Evolutionary conservation across 306 rosid genomes (phyloP), one percentile per base, ranked within the genome.

Genomic region (Mimosa bimucronata): DNA sequence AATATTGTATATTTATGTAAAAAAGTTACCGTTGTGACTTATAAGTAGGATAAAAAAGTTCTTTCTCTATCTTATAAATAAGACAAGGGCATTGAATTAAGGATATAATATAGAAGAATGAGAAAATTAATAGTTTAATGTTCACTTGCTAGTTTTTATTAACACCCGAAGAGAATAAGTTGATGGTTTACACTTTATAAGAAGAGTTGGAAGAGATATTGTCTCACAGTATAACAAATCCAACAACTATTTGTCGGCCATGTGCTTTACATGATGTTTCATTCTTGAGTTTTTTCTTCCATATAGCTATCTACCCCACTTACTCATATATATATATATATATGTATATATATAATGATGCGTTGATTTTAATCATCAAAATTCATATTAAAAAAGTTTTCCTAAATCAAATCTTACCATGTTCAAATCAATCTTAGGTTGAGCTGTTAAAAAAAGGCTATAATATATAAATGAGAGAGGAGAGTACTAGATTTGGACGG

Each of bases 211-310:
- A n/a, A 66, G 46, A 66, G 9, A n/a, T 38, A 18, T 79, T 69
- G 78, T 69, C 66, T 73, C 28, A 70, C 30, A 65, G 72, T 50
- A 68, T 31, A 58, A 14, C 45, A 70, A 76, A 71, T 71, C 71
- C 61, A 71, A 30, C 66, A 38, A 30, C 66, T 37, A 41, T n/a
- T 71, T 77, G 88, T 85, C 83, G 83, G 88, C 83, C 83, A 77
- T 73, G 40, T 46, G 83, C 74, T 67, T 41, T 42, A 78, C 76
- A 66, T 29, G 55, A 53, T 73, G 66, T 28, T 73, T 34, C 71
- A 28, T 37, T 80, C 67, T 77, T 72, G n/a, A 30, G 57, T n/a
- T 73, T 34, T 48, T 16, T 16, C 45, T 72, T 64, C 42, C 58
- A 25, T 13, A 2, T 13, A 61, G 74, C 73, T 21, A 34, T 64